A percentile compares a stretch with the other conserved stretches of the same genome.
Evolutionary conservation across 1,139 yeast species (phyloP).

Genomic region (Yamadazyma diospyri): DNA sequence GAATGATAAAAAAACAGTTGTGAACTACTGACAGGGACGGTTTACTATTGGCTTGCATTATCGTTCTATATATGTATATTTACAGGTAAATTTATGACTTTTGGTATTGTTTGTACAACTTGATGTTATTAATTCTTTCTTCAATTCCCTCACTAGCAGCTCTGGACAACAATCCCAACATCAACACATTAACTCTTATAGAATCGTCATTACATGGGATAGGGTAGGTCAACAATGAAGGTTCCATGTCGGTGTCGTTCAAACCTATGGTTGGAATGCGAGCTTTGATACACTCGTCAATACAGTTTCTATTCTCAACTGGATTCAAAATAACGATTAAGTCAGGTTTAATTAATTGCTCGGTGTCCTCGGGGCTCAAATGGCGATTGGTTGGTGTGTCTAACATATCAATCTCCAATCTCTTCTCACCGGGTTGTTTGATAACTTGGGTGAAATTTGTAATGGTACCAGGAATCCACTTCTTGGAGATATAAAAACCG

Average conservation of each 20-base stretch:
- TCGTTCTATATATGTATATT: not conserved
- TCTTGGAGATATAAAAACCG: constrained; percentile 77
- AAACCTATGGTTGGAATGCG: constrained; percentile 92
- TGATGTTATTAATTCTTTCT: constrained; percentile 46
- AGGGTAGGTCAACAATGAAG: constrained; percentile 85
- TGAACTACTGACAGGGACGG: constrained; percentile 3
- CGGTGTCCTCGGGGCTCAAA: constrained; percentile 43
- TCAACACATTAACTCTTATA: constrained; percentile 72
- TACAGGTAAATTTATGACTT: constrained; percentile 1
- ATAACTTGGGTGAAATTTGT: constrained; percentile 82
- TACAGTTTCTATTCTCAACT: constrained; percentile 76
- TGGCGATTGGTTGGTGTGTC: constrained; percentile 53
- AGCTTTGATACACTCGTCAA: constrained; percentile 76
- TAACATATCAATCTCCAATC: constrained; percentile 38
- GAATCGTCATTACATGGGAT: constrained; percentile 96
- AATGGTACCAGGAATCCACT: constrained; percentile 95
- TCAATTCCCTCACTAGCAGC: constrained; percentile 80
- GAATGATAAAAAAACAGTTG: not conserved
- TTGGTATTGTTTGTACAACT: constrained; percentile 16
- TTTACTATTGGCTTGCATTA: too few relatives aligned
- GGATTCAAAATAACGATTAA: constrained; percentile 85
- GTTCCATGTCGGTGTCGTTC: constrained; percentile 91
- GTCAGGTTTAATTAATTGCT: constrained; percentile 73
- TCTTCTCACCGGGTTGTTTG: constrained; percentile 60
- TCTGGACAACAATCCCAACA: constrained; percentile 77